Evolutionary conservation across 495 filamentous ascomycete species (phyloP).

Genomic region (Hypomontagnella submonticulosa): DNA sequence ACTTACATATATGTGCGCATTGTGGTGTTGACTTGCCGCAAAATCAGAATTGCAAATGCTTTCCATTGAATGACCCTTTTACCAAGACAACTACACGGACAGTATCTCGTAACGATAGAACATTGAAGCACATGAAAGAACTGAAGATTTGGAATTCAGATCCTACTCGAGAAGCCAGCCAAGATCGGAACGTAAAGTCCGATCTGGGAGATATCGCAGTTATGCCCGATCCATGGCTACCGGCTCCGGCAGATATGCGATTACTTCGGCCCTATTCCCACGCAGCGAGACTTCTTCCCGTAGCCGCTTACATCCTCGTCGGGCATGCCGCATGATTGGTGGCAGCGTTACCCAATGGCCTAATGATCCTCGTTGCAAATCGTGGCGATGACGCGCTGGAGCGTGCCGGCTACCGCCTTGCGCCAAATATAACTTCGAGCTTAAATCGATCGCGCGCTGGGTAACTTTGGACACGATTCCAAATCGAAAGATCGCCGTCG

Average conservation of each 20-base stretch:
- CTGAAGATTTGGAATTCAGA: constrained; percentile 15
- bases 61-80: too few relatives aligned
- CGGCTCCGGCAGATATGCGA: constrained; percentile 11
- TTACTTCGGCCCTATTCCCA: constrained; percentile 18
- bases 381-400: constrained; percentile 2
- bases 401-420: neutral
- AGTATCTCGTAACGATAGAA: too few relatives aligned
- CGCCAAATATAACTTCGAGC: constrained; percentile 1
- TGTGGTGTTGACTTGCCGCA: too few relatives aligned
- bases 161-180: neutral
- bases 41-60: too few relatives aligned
- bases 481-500: constrained; percentile 5
- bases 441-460: neutral
- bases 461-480: neutral
- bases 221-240: neutral
- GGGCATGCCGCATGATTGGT: constrained; percentile 23
- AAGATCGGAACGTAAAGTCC: neutral
- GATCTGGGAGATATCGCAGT: neutral
- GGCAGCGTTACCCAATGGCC: neutral
- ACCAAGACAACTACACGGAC: too few relatives aligned
- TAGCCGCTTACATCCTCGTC: constrained; percentile 3
- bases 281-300: neutral
- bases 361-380: neutral
- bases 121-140: too few relatives aligned
- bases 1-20: too few relatives aligned